Base-by-base conservation (phyloP, 306 rosid species). In the Castanopsis chinensis region DNA sequence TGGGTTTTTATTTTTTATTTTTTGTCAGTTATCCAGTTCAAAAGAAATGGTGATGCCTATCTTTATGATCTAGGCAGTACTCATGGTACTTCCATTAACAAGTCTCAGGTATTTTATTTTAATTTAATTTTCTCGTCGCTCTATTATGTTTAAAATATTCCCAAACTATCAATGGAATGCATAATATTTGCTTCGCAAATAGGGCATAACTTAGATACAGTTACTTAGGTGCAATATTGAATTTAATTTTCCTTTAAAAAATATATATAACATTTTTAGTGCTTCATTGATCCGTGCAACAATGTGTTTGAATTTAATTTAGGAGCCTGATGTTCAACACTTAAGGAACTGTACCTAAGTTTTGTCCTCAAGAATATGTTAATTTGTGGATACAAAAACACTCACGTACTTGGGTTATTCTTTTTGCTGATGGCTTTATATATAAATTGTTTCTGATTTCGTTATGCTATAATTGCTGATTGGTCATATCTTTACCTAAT, bases 61-160 rank as follows among this genome's bases (percentile, higher is more conserved):
- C 79, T 94, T 56, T 94, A 89, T 85, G 99, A 94, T 71, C 93
- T 94, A n/a, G 97, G 97, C 80, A 94, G 99, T 83, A 91, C 97
- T 30, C 99, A 94, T 59, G 99, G 99, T 23, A 90, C 99, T 70
- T 94, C 82, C 83, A 64, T 94, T 77, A 94, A 94, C 85, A 92
- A 92, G 89, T 87, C 73, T 75, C 93, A 89, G 99, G 97, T 94
- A 90, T 12, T 14, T 59, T 25, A 25, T 25, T 25, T 25, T 25
- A 59, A 27, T 63, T 63, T 63, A 6, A 63, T 25, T 27, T 59
- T 0, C 27, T 57, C 1, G 12, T 20, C 10, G 1, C 25, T 57
- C 61, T 18, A 17, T 57, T 57, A 57, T n/a, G 45, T 57, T 19
- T 21, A 19, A 20, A 7, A 32, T 7, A 32, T 32, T 65, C 13